These are phyloP conservation scores for Pythium rhizo-oryzae DNA, from an alignment of 352 stramenopile genomes.

Conservation along the genomic window DNA sequence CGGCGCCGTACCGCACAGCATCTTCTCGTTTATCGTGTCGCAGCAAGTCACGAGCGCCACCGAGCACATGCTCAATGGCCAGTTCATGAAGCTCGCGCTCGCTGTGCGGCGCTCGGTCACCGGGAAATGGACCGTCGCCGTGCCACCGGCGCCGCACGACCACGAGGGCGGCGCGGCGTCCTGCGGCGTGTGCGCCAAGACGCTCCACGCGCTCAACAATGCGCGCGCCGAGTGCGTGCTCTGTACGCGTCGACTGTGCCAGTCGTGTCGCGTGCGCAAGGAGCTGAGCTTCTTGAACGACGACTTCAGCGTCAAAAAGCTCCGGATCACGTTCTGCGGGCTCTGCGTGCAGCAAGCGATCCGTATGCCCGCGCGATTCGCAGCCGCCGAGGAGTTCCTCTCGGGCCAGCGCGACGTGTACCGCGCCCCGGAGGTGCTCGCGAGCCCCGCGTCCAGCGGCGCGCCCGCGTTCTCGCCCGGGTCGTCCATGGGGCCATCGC, in stretches of 20 bases:
- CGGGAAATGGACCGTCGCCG: conserved; percentile 7
- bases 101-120: not conserved
- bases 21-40: conserved; percentile 16
- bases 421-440: not conserved
- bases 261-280: conserved; percentile 21
- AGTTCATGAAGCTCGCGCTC: conserved; percentile 20
- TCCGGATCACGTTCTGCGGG: conserved; percentile 21
- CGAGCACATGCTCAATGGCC: conserved; percentile 4
- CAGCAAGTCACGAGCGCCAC: not conserved
- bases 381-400: conserved; percentile 18
- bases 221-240: conserved; percentile 14
- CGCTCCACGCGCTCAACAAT: conserved; percentile 16
- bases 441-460: no score
- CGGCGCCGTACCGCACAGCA: conserved; percentile 34
- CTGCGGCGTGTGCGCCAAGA: conserved; percentile 15
- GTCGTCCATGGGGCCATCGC: not conserved
- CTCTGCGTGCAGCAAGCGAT: conserved; percentile 19
- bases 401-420: conserved; percentile 17
- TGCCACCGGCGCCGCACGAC: not conserved
- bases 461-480: no score
- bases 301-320: conserved; percentile 3
- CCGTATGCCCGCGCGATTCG: conserved; percentile 13
- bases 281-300: conserved; percentile 11
- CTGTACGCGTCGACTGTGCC: conserved; percentile 11
- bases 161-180: no score